These are phyloP conservation scores for Tolypocladium album DNA, from an alignment of 2,329 filamentous ascomycete species.

Conservation along the genomic window DNA sequence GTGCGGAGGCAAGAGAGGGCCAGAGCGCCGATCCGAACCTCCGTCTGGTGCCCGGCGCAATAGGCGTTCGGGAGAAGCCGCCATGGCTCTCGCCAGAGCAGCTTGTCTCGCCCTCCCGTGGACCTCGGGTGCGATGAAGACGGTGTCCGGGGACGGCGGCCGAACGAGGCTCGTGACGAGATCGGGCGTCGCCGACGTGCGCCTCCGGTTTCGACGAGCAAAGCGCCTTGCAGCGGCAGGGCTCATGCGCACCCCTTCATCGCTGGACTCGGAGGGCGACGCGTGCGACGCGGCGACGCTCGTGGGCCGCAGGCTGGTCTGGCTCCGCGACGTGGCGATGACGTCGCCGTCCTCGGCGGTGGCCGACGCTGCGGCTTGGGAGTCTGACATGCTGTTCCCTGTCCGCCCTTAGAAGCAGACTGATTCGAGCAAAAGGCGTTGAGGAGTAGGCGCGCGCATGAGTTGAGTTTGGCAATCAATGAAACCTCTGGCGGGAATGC, in stretches of 20 bases:
- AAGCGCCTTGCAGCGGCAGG: conserved; percentile 23
- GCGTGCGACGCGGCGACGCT: conserved; percentile 4
- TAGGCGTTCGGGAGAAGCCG: conserved; percentile 3
- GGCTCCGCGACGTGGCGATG: not conserved
- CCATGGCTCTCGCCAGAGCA: conserved; percentile 3
- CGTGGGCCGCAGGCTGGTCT: not conserved
- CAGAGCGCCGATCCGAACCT: conserved; percentile 17
- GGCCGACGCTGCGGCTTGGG: not conserved
- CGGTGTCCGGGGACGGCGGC: conserved; percentile 24
- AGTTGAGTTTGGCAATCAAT: not conserved
- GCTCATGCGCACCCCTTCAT: conserved; percentile 23
- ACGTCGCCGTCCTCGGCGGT: not conserved
- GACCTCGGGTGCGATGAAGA: conserved; percentile 17
- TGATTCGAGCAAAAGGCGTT: not conserved
- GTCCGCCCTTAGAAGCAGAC: not conserved
- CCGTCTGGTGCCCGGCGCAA: conserved; percentile 11
- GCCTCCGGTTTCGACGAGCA: conserved; percentile 22
- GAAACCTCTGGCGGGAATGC: not conserved
- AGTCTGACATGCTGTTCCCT: not conserved
- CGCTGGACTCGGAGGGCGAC: conserved; percentile 22
- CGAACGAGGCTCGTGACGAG: conserved; percentile 28
- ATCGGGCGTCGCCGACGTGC: conserved; percentile 25
- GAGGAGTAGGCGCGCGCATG: not conserved
- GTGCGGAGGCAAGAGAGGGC: conserved; percentile 23
- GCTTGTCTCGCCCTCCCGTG: conserved; percentile 12